Base-by-base conservation (phyloP, 2,329 filamentous ascomycete genomes). In the Claviceps humidiphila region DNA sequence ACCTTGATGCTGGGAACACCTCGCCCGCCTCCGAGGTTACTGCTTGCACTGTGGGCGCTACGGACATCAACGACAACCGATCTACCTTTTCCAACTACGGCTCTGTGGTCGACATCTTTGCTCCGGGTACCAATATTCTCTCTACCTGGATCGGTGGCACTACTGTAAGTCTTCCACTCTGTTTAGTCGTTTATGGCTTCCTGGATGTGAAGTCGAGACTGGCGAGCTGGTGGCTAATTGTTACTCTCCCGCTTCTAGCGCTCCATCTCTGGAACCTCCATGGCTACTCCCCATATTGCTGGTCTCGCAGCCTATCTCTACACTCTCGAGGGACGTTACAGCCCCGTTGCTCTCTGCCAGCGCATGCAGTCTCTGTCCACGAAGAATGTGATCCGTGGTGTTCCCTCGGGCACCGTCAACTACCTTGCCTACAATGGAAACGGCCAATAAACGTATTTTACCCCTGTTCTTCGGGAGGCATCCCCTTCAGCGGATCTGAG, bases 1-100 rank as follows among this genome's bases (percentile, higher is more conserved):
- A 65, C 52, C 58, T 57, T 17, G 66, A 78, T 55, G 74, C 76
- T 1, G 56, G 61, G 17, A 64, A 64, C 57, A 70, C 60, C 51
- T 78, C 75, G 0, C 75, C 75, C 2, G 73, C 75, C 17, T 76
- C 71, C 0, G 72, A 72, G 58, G 52, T 68, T 3, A 63, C 60
- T 26, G 76, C 68, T 39, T 77, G 77, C 63, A 80, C 76, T 1
- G 74, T 79, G n/a, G 76, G 74, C 22, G 73, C 76, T 22, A 74
- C 69, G 34, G 65, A 67, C 42, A 58, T 51, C 14, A 59, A 56
- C 47, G 72, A 77, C 55, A 58, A 58, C 42, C 63, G 68, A 38
- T 67, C 30, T 63, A 60, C 47, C 47, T 78, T 71, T 68, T 78
- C 75, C 62, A 80, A 80, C 71, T 77, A 67, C 49, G 76, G 76